phyloP scores from a whole-genome alignment of 768 basidiomycete species.

The Russula olivacea region DNA sequence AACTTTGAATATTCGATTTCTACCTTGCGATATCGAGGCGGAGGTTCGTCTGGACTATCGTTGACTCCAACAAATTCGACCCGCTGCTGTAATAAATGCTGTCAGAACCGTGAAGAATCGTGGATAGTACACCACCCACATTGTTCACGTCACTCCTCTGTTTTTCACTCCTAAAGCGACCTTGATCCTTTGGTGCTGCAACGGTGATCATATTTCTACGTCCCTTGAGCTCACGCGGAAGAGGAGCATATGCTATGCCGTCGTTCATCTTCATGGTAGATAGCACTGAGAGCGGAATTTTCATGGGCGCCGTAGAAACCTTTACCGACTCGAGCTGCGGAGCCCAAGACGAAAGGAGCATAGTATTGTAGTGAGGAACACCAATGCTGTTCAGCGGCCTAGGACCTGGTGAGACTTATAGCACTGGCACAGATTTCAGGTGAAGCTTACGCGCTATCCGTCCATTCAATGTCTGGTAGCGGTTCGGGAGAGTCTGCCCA shows the following conservation, averaged over 20 bases:
- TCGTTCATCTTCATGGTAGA: constrained; percentile 80
- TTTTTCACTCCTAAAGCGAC: constrained; percentile 85
- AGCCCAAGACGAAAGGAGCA: constrained; percentile 63
- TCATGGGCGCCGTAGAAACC: constrained; percentile 60
- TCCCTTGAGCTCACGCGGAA: constrained; percentile 82
- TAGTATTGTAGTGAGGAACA: constrained; percentile 72
- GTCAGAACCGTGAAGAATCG: not conserved
- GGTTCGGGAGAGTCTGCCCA: constrained; percentile 74
- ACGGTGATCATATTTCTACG: constrained; percentile 69
- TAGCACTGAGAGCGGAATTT: constrained; percentile 75
- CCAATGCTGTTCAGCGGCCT: constrained; percentile 89
- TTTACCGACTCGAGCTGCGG: constrained; percentile 48
- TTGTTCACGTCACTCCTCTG: constrained; percentile 43
- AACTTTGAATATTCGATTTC: constrained; percentile 99
- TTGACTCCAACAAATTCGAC: constrained; percentile 48
- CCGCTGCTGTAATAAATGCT: constrained; percentile 37
- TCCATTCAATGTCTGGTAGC: constrained; percentile 73
- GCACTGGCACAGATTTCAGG: not conserved
- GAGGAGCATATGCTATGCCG: constrained; percentile 80
- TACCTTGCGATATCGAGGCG: constrained; percentile 80
- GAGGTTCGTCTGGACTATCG: constrained; percentile 54
- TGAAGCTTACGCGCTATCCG: constrained; percentile 61
- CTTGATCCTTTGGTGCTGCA: constrained; percentile 48
- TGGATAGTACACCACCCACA: constrained; percentile 23
- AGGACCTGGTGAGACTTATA: not conserved